Conservation (phyloP, 495 filamentous ascomycete genomes). For the Lindgomyces ingoldianus region DNA sequence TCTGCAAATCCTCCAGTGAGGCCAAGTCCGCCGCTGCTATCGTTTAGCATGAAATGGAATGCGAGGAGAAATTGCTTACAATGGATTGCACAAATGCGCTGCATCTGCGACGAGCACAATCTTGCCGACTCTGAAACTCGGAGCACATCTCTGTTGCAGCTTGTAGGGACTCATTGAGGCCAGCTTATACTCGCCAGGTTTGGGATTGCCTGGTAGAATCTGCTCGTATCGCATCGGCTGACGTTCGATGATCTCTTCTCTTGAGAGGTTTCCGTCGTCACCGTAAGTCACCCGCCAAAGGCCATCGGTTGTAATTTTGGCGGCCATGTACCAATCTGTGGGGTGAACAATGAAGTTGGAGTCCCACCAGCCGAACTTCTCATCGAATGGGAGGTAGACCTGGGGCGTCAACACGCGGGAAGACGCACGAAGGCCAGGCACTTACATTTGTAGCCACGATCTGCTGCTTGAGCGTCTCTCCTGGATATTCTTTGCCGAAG, state of each 20-base stretch:
- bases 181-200: conserved; percentile 58
- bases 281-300: conserved; percentile 64
- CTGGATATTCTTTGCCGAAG: conserved; percentile 62
- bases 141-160: conserved; percentile 63
- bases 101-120: conserved; percentile 63
- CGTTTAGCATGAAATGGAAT: background rate
- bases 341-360: conserved; percentile 63
- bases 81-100: conserved; percentile 60
- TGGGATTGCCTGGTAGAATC: conserved; percentile 61
- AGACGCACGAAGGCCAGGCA: background rate
- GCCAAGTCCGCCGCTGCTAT: conserved; percentile 55
- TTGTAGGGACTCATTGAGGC: conserved; percentile 59
- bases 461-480: conserved; percentile 59
- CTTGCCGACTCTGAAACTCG: conserved; percentile 57
- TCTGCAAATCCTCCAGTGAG: conserved; percentile 65
- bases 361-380: conserved; percentile 57
- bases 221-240: conserved; percentile 57
- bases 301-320: conserved; percentile 58
- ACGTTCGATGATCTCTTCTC: conserved; percentile 55
- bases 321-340: conserved; percentile 62
- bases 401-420: background rate
- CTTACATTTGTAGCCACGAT: conserved; percentile 65
- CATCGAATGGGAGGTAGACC: conserved; percentile 48
- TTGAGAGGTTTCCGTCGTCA: conserved; percentile 53
- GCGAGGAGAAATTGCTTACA: conserved; percentile 29